These are phyloP conservation scores for Colletotrichum eleusines DNA, from an alignment of 2,329 filamentous ascomycete species.

Conservation along the genomic window DNA sequence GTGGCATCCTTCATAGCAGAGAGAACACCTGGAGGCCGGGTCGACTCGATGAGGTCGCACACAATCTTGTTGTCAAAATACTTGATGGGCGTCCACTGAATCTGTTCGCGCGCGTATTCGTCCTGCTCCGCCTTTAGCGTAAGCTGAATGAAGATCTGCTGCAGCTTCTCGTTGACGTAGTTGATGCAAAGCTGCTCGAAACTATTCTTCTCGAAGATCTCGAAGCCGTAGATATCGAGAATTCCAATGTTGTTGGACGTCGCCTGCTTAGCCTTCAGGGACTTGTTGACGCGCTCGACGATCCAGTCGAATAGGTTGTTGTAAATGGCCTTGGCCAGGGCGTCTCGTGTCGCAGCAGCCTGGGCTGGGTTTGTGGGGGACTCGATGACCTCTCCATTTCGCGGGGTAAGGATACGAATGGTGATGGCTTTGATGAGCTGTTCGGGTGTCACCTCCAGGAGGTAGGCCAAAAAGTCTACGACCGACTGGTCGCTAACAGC, in stretches of 20 bases:
- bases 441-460: slow-evolving; percentile 86
- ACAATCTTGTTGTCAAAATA: slow-evolving; percentile 99
- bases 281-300: slow-evolving; percentile 89
- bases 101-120: slow-evolving; percentile 95
- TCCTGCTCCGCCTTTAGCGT: slow-evolving; percentile 98
- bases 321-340: slow-evolving; percentile 94
- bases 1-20: slow-evolving; percentile 97
- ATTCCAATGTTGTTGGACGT: slow-evolving; percentile 92
- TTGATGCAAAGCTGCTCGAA: slow-evolving; percentile 99
- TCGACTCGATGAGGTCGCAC: slow-evolving; percentile 95
- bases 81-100: slow-evolving; percentile 98
- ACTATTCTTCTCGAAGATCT: slow-evolving; percentile 99
- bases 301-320: slow-evolving; percentile 99
- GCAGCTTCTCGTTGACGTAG: slow-evolving; percentile 98
- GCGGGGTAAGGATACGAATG: slow-evolving; percentile 82
- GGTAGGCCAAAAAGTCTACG: slow-evolving; percentile 92
- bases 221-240: slow-evolving; percentile 98
- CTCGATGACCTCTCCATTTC: slow-evolving; percentile 75
- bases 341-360: slow-evolving; percentile 88
- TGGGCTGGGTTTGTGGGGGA: slow-evolving; percentile 89
- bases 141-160: slow-evolving; percentile 99
- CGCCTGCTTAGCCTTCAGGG: slow-evolving; percentile 81
- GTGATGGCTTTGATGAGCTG: slow-evolving; percentile 90
- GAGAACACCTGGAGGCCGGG: slow-evolving; percentile 90
- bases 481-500: slow-evolving; percentile 89